Evolutionary conservation across 129 eudicot genomes (phyloP), one percentile per base, ranked within the genome.

Genomic region (Mikania micrantha): DNA sequence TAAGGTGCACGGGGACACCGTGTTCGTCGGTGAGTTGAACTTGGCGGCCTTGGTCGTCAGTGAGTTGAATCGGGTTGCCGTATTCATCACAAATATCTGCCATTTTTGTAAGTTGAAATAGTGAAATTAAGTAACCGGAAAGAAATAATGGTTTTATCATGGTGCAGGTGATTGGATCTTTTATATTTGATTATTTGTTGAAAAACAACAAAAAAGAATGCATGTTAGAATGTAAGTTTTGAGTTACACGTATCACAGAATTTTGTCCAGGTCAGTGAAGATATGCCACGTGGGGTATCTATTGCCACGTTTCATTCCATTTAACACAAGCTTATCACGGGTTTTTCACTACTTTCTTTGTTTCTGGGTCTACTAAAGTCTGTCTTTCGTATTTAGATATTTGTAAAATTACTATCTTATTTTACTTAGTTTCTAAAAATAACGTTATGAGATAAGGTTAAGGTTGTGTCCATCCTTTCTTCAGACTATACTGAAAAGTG

Each of bases 21-120:
- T 73, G 69, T 71, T 86, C 96, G 28, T 85, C 96, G 7, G 87
- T 89, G 19, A 83, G 85, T 56, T 65, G 77, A 64, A 89, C 87
- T 7, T 81, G 87, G 12, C 76, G 72, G 2, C 96, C 96, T 28
- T 27, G 71, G 50, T 86, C 81, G 65, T 87, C 97, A 4, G 95
- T 84, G 58, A 86, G 84, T 69, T 80, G 91, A 50, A 90, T 79
- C 11, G 90, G 96, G 72, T 86, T 81, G 24, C 96, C 95, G 4
- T 62, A 74, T 76, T 83, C 88, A 40, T 90, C 96, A 41, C 82
- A 65, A 40, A 90, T 40, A 65, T 86, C 88, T n/a, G 91, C 88
- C 91, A 85, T 80, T 35, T 34, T 17, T 24, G 4, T 5, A 25
- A 56, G 27, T 3, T 5, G 24, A 11, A 45, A 9, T 7, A 32